Percentiles rank a stretch among this genome's conserved stretches.
Conservation (phyloP, 768 basidiomycete genomes). For the Gymnopilus junonius region DNA sequence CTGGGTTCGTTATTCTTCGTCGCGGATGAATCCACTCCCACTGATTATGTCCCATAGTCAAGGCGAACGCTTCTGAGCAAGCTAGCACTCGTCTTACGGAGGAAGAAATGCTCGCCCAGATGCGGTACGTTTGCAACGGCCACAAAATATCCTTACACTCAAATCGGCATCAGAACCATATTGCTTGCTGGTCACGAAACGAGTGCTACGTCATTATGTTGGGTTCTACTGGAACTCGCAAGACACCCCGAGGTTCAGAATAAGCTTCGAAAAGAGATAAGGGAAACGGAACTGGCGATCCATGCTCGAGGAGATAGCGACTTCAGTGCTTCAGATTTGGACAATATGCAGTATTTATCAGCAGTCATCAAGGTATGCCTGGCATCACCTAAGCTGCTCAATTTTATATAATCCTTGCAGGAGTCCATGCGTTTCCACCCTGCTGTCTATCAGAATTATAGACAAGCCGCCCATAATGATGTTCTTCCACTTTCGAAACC, state of each 20-base stretch:
- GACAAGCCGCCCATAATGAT: conserved; percentile 56
- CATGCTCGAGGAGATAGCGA: conserved; percentile 42
- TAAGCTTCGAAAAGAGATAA: conserved; percentile 64
- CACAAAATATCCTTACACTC: background rate
- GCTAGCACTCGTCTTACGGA: conserved; percentile 45
- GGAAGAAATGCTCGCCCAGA: conserved; percentile 54
- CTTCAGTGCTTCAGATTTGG: conserved; percentile 51
- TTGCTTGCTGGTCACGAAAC: conserved; percentile 63
- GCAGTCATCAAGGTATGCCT: conserved; percentile 50
- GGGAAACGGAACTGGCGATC: conserved; percentile 37
- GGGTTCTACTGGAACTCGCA: conserved; percentile 68
- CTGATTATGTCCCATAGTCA: conserved; percentile 37
- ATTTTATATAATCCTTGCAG: conserved; percentile 21
- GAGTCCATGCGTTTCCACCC: conserved; percentile 61
- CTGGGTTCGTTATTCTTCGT: conserved; percentile 42
- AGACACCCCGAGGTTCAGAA: conserved; percentile 60
- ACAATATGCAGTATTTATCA: conserved; percentile 50
- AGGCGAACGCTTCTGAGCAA: conserved; percentile 57
- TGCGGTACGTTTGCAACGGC: conserved; percentile 47
- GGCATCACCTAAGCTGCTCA: background rate
- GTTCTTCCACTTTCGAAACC: conserved; percentile 62
- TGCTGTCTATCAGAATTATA: conserved; percentile 55
- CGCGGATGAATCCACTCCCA: background rate
- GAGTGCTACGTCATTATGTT: conserved; percentile 59
- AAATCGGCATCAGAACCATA: conserved; percentile 38